Base-by-base conservation (phyloP, 176 grass and related monocot species). In the Ensete ventricosum region DNA sequence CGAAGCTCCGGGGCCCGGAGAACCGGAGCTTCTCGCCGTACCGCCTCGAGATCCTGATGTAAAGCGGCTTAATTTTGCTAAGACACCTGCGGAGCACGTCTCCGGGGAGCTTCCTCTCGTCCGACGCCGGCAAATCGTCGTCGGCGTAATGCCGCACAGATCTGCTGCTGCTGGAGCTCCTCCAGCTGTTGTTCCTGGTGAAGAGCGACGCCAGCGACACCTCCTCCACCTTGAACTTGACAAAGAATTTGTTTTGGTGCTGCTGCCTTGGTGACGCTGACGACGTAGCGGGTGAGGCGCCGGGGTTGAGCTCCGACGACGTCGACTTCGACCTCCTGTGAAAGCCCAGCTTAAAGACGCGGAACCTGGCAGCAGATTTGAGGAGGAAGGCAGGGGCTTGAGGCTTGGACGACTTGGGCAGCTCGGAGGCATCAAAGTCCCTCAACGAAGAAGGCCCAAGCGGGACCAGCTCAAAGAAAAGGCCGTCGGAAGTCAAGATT, bases 291-390 rank as follows among this genome's bases (percentile, higher is more conserved):
- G 14, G 78, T 69, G 25, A 21, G 29, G 73, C 75, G 48, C 17
- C 9, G 72, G 23, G 24, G 53, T 16, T 34, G 17, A 1, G 1
- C 8, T 19, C 48, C 24, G 14, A 10, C 0, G 73, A 1, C 75
- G 9, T 14, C 0, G 73, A 82, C 73, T 87, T 68, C 74, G 84
- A 25, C 1, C 50, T 55, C 82, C 83, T 89, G 83, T 85, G 60
- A 51, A 99, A 79, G 62, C 86, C 89, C 9, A 91, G 84, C 63
- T 94, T 80, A 66, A 99, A 82, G 25, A 94, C 95, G 29, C 95
- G 84, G 64, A 99, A 84, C 82, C 84, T 93, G 43, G 95, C 88
- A 2, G 88, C 88, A 50, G 94, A 84, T 1, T 88, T 86, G 72
- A 89, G 85, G 57, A 90, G 65, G 48, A 88, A 72, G 77, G 72